Evolutionary conservation across 495 filamentous ascomycete genomes (phyloP).

Genomic region (Aspergillus sclerotioniger): DNA sequence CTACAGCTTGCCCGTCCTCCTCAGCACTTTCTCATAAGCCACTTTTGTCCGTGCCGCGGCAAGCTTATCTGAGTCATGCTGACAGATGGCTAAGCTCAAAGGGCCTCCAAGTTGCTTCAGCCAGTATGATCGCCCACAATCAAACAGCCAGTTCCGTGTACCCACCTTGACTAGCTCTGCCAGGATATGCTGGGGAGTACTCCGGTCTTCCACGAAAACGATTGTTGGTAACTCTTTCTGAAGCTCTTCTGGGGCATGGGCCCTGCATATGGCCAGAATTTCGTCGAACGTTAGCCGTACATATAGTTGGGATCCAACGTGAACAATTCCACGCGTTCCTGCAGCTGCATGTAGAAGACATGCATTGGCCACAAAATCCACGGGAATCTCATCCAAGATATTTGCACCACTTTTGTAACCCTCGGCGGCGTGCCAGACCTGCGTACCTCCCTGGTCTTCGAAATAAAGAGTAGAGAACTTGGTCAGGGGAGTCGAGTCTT

Average conservation of each 20-base stretch:
- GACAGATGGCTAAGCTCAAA: slow-evolving; percentile 29
- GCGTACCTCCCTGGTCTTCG: slow-evolving; percentile 26
- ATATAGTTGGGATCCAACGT: slow-evolving; percentile 34
- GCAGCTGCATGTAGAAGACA: slow-evolving; percentile 37
- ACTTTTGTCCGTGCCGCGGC: slow-evolving; percentile 23
- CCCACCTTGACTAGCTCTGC: slow-evolving; percentile 36
- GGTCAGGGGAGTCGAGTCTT: slow-evolving; percentile 34
- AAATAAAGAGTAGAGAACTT: slow-evolving; percentile 35
- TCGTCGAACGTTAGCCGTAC: slow-evolving; percentile 31
- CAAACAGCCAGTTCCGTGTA: slow-evolving; percentile 37
- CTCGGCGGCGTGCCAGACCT: slow-evolving; percentile 34
- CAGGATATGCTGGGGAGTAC: slow-evolving; percentile 30
- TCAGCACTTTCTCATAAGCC: slow-evolving; percentile 17
- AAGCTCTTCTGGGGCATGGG: slow-evolving; percentile 23
- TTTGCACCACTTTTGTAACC: slow-evolving; percentile 33
- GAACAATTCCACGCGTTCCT: slow-evolving; percentile 34
- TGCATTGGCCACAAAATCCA: slow-evolving; percentile 41
- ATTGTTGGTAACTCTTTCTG: slow-evolving; percentile 26
- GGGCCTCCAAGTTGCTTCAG: slow-evolving; percentile 32
- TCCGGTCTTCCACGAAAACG: slow-evolving; percentile 30
- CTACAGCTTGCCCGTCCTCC: slow-evolving; percentile 17
- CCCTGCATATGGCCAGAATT: slow-evolving; percentile 20
- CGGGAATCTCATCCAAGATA: slow-evolving; percentile 40
- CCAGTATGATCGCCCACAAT: slow-evolving; percentile 40
- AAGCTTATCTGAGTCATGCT: slow-evolving; percentile 27